phyloP scores from a whole-genome alignment of 2,329 filamentous ascomycete genomes.

The Periconia macrospinosa region DNA sequence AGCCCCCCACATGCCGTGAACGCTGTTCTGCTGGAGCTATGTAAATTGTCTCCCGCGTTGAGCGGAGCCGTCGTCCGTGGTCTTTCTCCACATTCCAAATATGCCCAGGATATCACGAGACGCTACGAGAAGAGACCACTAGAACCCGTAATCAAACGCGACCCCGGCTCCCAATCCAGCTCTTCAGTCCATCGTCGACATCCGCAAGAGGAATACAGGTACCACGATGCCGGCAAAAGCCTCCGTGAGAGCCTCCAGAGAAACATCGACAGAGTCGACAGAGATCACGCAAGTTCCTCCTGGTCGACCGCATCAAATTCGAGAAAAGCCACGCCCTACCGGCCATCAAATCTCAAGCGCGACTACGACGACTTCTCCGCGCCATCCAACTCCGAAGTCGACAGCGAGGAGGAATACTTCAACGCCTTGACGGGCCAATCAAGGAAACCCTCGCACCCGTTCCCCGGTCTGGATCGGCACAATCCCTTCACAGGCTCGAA shows the following conservation, averaged over 20 bases:
- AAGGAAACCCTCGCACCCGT: too few relatives aligned
- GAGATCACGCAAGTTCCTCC: too few relatives aligned
- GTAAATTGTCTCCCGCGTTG: slow-evolving; percentile 33
- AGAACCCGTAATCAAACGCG: not conserved
- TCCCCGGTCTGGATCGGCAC: too few relatives aligned
- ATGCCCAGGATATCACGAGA: slow-evolving; percentile 16
- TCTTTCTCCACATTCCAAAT: slow-evolving; percentile 32
- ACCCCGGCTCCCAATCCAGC: not conserved
- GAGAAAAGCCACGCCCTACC: too few relatives aligned
- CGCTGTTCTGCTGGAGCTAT: slow-evolving; percentile 29
- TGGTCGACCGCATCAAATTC: too few relatives aligned
- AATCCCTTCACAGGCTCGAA: too few relatives aligned
- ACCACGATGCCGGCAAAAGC: too few relatives aligned
- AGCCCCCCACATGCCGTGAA: slow-evolving; percentile 19
- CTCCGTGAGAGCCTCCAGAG: too few relatives aligned
- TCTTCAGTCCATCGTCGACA: too few relatives aligned
- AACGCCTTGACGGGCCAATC: not conserved
- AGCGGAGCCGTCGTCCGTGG: slow-evolving; percentile 36
- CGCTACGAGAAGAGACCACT: not conserved
- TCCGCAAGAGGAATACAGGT: too few relatives aligned
- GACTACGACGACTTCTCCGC: slow-evolving; percentile 6
- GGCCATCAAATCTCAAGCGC: too few relatives aligned
- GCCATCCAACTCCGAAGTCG: slow-evolving; percentile 7
- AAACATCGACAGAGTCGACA: too few relatives aligned
- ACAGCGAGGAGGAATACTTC: slow-evolving; percentile 1